Evolutionary conservation across 495 filamentous ascomycete species (phyloP), one percentile per base, ranked within the genome.

Genomic region (Beverwykella pulmonaria): DNA sequence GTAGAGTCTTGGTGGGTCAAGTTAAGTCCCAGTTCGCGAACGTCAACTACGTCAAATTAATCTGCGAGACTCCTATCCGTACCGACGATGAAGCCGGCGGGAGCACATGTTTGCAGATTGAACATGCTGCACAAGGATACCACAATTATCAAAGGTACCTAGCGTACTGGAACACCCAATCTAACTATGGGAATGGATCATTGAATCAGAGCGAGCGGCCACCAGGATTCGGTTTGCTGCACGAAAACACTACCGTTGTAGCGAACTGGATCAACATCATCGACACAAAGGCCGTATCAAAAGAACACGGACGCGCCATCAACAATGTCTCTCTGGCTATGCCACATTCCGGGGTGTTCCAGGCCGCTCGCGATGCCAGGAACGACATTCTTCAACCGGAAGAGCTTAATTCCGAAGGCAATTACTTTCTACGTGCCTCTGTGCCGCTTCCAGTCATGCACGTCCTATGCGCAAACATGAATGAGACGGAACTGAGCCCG

Each of bases 291-390:
- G 72, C 74, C 4, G 73, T 75, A 1, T 89, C 83, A 14, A 55
- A 74, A 1, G 63, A 75, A 29, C 73, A 83, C 65, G 59, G 39
- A 19, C 78, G 88, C 36, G 76, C 88, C 47, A 73, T 92, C 62
- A 87, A 90, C 74, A 92, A 92, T 69, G 83, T 92, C 44, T 90
- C 87, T 0, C 82, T 91, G 67, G 86, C 88, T 1, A 86, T 92
- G 80, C 90, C 90, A 0, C 89, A 92, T 61, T 79, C 84, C 1
- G 87, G 87, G 1, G 77, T 93, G 4, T 82, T 87, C 26, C 74
- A 74, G 22, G 89, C 89, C 1, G 84, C 86, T 0, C 79, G 78
- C 25, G 79, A 90, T 66, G 67, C 76, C 0, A 74, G 63, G 26
- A 93, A 92, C 71, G 69, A 75, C 1, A 90, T 93, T 50, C 71